These are phyloP conservation scores for Pichia nanzhaoensis DNA, from an alignment of 805 yeast genomes.

Conservation along the genomic window DNA sequence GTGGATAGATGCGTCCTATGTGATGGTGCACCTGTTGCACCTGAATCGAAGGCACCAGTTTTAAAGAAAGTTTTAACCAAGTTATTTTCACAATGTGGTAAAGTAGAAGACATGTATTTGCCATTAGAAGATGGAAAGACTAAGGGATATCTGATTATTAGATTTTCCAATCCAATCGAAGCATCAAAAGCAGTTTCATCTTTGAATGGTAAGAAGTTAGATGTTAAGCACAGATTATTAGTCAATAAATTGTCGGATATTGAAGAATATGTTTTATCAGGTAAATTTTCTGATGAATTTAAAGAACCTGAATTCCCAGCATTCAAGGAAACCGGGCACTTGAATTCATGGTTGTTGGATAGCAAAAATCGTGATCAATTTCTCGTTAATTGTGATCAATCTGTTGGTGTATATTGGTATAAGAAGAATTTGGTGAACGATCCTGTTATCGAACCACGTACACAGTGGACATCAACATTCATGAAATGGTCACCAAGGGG, in stretches of 20 bases:
- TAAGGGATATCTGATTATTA: slow-evolving; percentile 81
- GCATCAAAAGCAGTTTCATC: slow-evolving; percentile 76
- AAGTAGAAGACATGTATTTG: slow-evolving; percentile 72
- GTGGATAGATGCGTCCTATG: slow-evolving; percentile 71
- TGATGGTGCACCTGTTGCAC: slow-evolving; percentile 95
- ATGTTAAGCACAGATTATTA: slow-evolving; percentile 82
- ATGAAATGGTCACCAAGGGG: slow-evolving; percentile 93
- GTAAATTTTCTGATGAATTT: slow-evolving; percentile 54
- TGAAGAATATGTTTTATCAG: slow-evolving; percentile 67
- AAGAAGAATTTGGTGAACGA: slow-evolving; percentile 64
- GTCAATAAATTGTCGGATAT: slow-evolving; percentile 80
- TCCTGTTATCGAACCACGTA: slow-evolving; percentile 68
- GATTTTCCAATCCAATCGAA: slow-evolving; percentile 57
- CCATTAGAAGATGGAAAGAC: slow-evolving; percentile 77
- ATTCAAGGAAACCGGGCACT: slow-evolving; percentile 69
- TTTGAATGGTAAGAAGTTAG: slow-evolving; percentile 84
- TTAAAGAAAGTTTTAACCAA: slow-evolving; percentile 80
- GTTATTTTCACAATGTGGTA: slow-evolving; percentile 72
- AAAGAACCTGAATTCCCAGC: slow-evolving; percentile 67
- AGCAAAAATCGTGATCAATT: slow-evolving; percentile 86
- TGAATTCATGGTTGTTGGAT: slow-evolving; percentile 89
- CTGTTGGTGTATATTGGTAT: slow-evolving; percentile 84
- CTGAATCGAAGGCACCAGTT: slow-evolving; percentile 78
- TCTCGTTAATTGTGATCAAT: slow-evolving; percentile 69
- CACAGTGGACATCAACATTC: slow-evolving; percentile 80